Evolutionary conservation across 2,329 filamentous ascomycete genomes (phyloP).

Genomic region (Cryphonectria carpinicola): DNA sequence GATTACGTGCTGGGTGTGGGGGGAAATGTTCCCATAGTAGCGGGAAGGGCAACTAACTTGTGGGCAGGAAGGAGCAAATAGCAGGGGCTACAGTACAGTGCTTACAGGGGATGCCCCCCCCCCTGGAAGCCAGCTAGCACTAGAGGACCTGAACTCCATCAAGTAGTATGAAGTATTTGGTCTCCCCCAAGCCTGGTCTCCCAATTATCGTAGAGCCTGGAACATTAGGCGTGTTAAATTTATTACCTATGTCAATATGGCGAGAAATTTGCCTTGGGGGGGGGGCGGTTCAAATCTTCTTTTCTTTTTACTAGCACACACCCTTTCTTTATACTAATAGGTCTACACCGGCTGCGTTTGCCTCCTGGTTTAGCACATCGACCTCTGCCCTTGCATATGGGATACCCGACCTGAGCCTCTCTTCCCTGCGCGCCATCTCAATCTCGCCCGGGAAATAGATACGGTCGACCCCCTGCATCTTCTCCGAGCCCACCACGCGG

Average conservation of each 20-base stretch:
- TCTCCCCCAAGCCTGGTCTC: too few relatives aligned
- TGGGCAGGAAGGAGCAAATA: too few relatives aligned
- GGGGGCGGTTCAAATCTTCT: too few relatives aligned
- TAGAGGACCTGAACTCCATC: not conserved
- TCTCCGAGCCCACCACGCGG: constrained; percentile 57
- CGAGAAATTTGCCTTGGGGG: not conserved
- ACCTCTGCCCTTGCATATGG: constrained; percentile 62
- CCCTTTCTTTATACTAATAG: constrained; percentile 4
- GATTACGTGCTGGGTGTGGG: constrained; percentile 2
- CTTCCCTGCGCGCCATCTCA: constrained; percentile 58
- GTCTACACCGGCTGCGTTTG: constrained; percentile 47
- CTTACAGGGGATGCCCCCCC: not conserved
- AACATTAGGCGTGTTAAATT: too few relatives aligned
- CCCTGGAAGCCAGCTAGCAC: not conserved
- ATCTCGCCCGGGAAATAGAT: constrained; percentile 67
- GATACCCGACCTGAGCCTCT: constrained; percentile 59
- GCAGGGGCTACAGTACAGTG: not conserved
- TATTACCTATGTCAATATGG: not conserved
- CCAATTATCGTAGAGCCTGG: too few relatives aligned
- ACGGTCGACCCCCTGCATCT: constrained; percentile 58
- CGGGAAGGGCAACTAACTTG: not conserved
- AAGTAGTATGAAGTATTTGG: too few relatives aligned
- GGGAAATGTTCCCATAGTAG: not conserved
- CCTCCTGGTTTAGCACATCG: constrained; percentile 59
- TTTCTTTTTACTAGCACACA: not conserved